Conservation (phyloP, 768 basidiomycete genomes). For the Galerina sulciceps region DNA sequence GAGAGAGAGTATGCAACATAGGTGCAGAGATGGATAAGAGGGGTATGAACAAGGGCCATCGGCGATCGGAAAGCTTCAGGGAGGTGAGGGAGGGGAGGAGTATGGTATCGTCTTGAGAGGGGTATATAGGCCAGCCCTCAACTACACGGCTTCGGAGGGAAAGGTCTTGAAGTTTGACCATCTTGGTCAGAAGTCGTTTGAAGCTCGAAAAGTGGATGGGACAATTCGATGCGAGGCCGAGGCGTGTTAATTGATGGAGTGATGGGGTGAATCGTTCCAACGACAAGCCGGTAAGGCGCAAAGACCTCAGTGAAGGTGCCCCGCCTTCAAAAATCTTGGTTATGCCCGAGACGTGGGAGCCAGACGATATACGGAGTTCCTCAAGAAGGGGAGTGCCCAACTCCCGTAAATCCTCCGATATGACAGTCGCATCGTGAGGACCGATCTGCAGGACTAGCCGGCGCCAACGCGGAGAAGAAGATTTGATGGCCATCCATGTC, state of each 20-base stretch:
- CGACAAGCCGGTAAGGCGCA: slow-evolving; percentile 21
- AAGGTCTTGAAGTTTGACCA: slow-evolving; percentile 23
- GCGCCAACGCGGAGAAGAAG: slow-evolving; percentile 19
- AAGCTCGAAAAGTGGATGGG: slow-evolving; percentile 21
- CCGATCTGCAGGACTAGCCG: slow-evolving; percentile 16
- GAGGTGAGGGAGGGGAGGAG: slow-evolving; percentile 21
- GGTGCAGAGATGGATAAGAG: slow-evolving; percentile 26
- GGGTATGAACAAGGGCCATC: slow-evolving; percentile 24
- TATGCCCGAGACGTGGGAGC: slow-evolving; percentile 12
- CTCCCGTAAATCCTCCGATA: slow-evolving; percentile 18
- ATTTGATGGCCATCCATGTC: slow-evolving; percentile 19
- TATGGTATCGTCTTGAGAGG: slow-evolving; percentile 17
- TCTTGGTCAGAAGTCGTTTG: slow-evolving; percentile 15
- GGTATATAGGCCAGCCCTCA: slow-evolving; percentile 24
- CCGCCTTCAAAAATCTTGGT: slow-evolving; percentile 17
- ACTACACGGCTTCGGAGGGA: slow-evolving; percentile 23
- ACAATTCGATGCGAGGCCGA: slow-evolving; percentile 20
- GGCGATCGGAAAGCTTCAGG: slow-evolving; percentile 25
- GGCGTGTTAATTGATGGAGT: slow-evolving; percentile 18
- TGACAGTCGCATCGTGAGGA: slow-evolving; percentile 11
- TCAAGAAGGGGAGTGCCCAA: slow-evolving; percentile 20
- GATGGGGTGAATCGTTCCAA: slow-evolving; percentile 19
- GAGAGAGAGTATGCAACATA: slow-evolving; percentile 18
- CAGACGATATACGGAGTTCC: slow-evolving; percentile 19
- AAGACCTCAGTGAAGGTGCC: slow-evolving; percentile 19